Percentiles rank a stretch among this genome's conserved stretches.
Conservation (phyloP, 371 early-diverging fungal species). For the Funneliformis caledonium region DNA sequence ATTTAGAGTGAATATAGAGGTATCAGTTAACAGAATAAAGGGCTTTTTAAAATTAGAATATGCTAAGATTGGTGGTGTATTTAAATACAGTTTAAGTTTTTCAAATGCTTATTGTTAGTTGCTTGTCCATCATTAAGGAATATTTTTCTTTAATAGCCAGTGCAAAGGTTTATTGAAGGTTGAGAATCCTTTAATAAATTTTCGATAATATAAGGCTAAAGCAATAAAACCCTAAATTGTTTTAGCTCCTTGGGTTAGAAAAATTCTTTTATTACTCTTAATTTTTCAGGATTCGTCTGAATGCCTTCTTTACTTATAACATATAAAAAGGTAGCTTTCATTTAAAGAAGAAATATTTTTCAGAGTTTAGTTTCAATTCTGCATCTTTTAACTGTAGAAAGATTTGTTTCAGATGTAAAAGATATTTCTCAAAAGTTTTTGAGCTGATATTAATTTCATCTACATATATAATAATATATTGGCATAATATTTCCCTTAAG, state of each 20-base stretch:
- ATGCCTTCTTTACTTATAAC: conserved; percentile 43
- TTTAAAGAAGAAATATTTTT: too few species aligned
- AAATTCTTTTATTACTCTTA: too few species aligned
- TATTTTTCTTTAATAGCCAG: conserved; percentile 46
- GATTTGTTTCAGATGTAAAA: conserved; percentile 35
- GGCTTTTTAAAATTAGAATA: conserved; percentile 44
- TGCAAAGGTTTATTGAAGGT: conserved; percentile 46
- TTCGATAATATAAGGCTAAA: too few species aligned
- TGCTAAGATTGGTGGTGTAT: conserved; percentile 41
- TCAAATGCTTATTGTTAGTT: conserved; percentile 46
- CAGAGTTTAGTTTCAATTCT: too few species aligned
- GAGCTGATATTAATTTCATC: conserved; percentile 46
- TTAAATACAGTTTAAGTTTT: conserved; percentile 37
- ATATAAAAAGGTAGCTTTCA: too few species aligned
- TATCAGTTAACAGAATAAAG: conserved; percentile 44
- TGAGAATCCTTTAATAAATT: conserved; percentile 42
- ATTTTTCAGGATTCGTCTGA: too few species aligned
- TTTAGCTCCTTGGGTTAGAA: too few species aligned
- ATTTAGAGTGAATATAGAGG: conserved; percentile 46
- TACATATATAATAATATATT: conserved; percentile 44
- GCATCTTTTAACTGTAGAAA: too few species aligned
- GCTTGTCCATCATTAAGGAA: conserved; percentile 41
- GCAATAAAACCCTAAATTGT: too few species aligned
- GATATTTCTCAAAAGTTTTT: neutral
- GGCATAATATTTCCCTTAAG: conserved; percentile 44